These are phyloP conservation scores for Syzygium jambos DNA, from an alignment of 345 rosid genomes.

Conservation along the genomic window DNA sequence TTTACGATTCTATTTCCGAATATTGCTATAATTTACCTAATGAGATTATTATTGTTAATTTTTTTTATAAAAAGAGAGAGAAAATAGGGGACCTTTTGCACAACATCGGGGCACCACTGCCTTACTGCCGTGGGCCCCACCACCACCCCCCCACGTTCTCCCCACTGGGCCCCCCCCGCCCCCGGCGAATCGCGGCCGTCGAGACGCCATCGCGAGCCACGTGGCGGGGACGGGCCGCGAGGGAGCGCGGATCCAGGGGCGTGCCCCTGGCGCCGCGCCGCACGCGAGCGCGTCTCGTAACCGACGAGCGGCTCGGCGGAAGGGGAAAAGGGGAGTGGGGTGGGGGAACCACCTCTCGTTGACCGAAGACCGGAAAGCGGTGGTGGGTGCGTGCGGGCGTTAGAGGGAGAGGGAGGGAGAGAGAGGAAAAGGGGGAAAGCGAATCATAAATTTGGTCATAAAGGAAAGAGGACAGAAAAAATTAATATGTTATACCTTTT, in stretches of 20 bases:
- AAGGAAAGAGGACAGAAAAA: background rate
- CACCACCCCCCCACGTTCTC: background rate
- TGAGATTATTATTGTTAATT: background rate
- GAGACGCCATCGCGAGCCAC: background rate
- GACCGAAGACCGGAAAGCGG: conserved; percentile 1
- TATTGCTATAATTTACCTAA: background rate
- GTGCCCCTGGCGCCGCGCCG: background rate
- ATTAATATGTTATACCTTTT: background rate
- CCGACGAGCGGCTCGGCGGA: background rate
- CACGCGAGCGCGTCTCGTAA: background rate
- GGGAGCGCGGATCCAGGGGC: background rate
- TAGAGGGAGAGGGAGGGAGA: background rate
- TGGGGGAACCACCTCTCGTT: background rate
- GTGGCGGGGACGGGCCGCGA: background rate
- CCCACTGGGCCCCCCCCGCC: background rate
- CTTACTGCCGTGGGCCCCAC: background rate
- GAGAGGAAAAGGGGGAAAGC: background rate
- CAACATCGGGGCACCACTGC: too few relatives aligned
- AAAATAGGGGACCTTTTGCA: too few relatives aligned
- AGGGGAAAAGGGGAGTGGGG: too few relatives aligned
- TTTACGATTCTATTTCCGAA: too few relatives aligned
- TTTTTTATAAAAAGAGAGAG: too few relatives aligned
- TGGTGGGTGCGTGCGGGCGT: background rate
- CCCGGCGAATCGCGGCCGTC: background rate
- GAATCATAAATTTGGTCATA: background rate